Base-by-base conservation (phyloP, 1,284 basidiomycete genomes). In the Pisolithus thermaeus region DNA sequence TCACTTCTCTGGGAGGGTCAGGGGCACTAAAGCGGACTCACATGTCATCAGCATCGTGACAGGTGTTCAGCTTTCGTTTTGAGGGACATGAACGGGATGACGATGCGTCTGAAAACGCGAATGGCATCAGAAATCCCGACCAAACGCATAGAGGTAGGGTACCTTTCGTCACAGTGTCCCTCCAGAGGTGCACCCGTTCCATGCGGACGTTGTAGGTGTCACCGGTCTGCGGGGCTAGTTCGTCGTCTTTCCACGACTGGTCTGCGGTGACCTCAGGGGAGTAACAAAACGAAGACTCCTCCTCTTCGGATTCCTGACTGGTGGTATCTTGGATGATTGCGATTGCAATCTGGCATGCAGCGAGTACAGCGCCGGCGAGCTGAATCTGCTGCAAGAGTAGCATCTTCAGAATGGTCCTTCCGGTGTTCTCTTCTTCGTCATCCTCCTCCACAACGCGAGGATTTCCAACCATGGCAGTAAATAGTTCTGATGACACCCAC, bases 121-220 rank as follows among this genome's bases (percentile, higher is more conserved):
- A 20, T n/a, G 39, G 51, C 49, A 36, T 47, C 54, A 42, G 28
- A 39, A 47, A 14, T 42, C 46, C 35, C 50, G 50, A 38, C 51
- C 46, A 12, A 43, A 25, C 7, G 23, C 23, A 14, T 20, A 52
- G 47, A 30, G 36, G 8, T 11, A 51, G 37, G 39, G 47, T 40
- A 62, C 71, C 52, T 57, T 74, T 76, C 71, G 30, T 68, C 59
- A 18, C 58, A 43, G 69, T 40, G 47, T 83, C 77, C 54, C 84
- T 71, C 84, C 84, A 86, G 14, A 77, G 73, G 36, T 82, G 73
- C 48, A 87, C 79, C 54, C 79, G 78, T 61, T 75, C 78, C 71
- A 80, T 78, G 54, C 73, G 72, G 2, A 68, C 57, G 42, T 61
- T 69, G 63, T 78, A 80, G 0, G 81, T 79, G 57, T 83, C 79